These are phyloP conservation scores for Ceratobasidium sp. DNA, from an alignment of 1,284 basidiomycete species.

Conservation along the genomic window DNA sequence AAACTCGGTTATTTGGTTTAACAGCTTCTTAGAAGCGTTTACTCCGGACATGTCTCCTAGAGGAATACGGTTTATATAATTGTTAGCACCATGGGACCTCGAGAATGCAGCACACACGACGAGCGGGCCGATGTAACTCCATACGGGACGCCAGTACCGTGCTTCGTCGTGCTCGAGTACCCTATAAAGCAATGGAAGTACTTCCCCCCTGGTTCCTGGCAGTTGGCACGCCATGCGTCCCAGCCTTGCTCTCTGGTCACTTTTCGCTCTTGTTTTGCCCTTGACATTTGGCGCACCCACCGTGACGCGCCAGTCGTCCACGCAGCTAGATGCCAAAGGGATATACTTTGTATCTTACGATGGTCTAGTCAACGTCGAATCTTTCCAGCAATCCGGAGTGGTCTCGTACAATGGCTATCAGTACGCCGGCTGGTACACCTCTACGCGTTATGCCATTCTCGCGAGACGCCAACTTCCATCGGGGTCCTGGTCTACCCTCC, in stretches of 20 bases:
- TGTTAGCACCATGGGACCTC: slow-evolving; percentile 29
- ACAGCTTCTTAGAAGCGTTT: slow-evolving; percentile 5
- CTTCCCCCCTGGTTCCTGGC: not conserved
- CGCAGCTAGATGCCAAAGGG: slow-evolving; percentile 33
- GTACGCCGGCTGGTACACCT: slow-evolving; percentile 49
- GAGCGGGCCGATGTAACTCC: slow-evolving; percentile 35
- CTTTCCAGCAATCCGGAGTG: slow-evolving; percentile 46
- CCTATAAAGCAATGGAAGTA: not conserved
- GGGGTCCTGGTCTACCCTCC: slow-evolving; percentile 44
- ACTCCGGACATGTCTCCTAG: not conserved
- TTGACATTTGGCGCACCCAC: slow-evolving; percentile 24
- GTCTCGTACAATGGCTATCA: slow-evolving; percentile 48
- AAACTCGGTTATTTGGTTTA: slow-evolving; percentile 13
- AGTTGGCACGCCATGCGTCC: slow-evolving; percentile 19
- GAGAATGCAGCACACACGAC: not conserved
- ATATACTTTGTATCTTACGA: slow-evolving; percentile 49
- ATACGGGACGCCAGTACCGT: slow-evolving; percentile 19
- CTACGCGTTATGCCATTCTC: slow-evolving; percentile 45
- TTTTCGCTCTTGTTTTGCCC: slow-evolving; percentile 2
- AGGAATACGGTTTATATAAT: slow-evolving; percentile 13
- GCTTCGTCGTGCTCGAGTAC: slow-evolving; percentile 5
- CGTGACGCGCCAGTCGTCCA: slow-evolving; percentile 38
- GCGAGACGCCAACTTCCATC: slow-evolving; percentile 45
- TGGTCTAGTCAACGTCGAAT: slow-evolving; percentile 46
- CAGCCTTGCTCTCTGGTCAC: slow-evolving; percentile 10